Evolutionary conservation across 2,329 filamentous ascomycete genomes (phyloP).

Genomic region (Metarhizium rileyi): DNA sequence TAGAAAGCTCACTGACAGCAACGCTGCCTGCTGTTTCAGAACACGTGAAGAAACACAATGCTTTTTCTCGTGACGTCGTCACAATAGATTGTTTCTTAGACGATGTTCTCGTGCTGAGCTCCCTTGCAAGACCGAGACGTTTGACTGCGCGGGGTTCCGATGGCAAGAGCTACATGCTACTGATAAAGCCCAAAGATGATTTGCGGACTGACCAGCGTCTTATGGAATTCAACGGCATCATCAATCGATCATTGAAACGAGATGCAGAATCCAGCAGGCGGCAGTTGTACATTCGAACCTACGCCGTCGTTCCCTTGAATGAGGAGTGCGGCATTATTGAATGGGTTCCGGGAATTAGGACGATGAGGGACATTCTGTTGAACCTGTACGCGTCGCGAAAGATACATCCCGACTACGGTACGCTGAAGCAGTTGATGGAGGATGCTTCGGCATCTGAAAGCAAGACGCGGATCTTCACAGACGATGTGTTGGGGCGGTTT

Average conservation of each 20-base stretch:
- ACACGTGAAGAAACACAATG: constrained; percentile 65
- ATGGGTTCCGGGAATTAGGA: constrained; percentile 95
- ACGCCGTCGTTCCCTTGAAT: constrained; percentile 91
- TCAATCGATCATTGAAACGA: constrained; percentile 86
- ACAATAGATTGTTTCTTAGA: constrained; percentile 75
- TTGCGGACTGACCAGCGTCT: constrained; percentile 93
- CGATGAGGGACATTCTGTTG: constrained; percentile 82
- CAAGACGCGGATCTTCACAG: constrained; percentile 63
- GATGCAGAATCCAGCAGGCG: constrained; percentile 85
- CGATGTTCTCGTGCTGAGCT: constrained; percentile 81
- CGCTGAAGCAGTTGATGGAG: constrained; percentile 55
- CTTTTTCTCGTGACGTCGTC: constrained; percentile 78
- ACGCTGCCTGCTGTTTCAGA: constrained; percentile 69
- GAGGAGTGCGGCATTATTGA: constrained; percentile 98
- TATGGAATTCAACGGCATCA: constrained; percentile 99
- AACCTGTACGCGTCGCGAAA: constrained; percentile 67
- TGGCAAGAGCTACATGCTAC: constrained; percentile 75
- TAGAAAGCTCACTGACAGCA: constrained; percentile 75
- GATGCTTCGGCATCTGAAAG: constrained; percentile 46
- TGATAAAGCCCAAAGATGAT: constrained; percentile 98
- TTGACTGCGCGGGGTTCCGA: constrained; percentile 83
- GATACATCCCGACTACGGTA: constrained; percentile 58
- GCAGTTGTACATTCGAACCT: constrained; percentile 91
- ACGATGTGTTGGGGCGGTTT: constrained; percentile 55
- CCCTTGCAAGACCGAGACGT: constrained; percentile 84